Conservation (phyloP, 768 basidiomycete genomes). For the Hydnum rufescens region DNA sequence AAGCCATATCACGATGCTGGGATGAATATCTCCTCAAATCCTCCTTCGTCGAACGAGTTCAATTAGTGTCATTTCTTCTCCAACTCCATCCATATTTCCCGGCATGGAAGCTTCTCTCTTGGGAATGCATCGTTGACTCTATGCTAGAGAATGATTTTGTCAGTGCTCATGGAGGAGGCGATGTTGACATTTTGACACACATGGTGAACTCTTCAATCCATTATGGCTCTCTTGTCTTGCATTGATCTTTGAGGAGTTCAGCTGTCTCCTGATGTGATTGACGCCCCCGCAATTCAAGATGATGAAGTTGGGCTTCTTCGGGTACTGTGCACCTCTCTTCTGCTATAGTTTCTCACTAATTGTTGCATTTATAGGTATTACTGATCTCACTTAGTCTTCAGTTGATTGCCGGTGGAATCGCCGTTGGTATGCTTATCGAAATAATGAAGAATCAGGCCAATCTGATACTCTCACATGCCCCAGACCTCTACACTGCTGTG, state of each 20-base stretch:
- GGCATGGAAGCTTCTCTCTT: slow-evolving; percentile 47
- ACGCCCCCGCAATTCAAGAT: background rate
- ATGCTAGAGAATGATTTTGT: slow-evolving; percentile 33
- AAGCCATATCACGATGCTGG: slow-evolving; percentile 48
- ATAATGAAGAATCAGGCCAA: background rate
- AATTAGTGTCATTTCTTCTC: slow-evolving; percentile 40
- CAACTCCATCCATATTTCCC: slow-evolving; percentile 53
- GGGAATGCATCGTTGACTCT: slow-evolving; percentile 39
- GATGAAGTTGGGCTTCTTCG: background rate
- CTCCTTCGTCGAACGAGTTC: slow-evolving; percentile 35
- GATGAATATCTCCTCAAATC: slow-evolving; percentile 36
- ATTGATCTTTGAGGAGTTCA: background rate
- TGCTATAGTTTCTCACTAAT: background rate
- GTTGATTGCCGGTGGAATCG: slow-evolving; percentile 45
- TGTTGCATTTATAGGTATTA: slow-evolving; percentile 25
- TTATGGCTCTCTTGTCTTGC: background rate
- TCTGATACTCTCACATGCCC: background rate
- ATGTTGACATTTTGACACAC: slow-evolving; percentile 19
- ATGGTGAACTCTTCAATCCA: slow-evolving; percentile 10
- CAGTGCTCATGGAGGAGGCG: slow-evolving; percentile 12
- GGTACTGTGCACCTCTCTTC: slow-evolving; percentile 15
- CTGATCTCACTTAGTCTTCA: slow-evolving; percentile 37
- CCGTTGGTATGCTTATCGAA: slow-evolving; percentile 26
- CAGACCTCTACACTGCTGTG: slow-evolving; percentile 19
- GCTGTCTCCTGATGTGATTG: background rate